Conservation (phyloP, 257 asterid genomes). For the Gentiana straminea region DNA sequence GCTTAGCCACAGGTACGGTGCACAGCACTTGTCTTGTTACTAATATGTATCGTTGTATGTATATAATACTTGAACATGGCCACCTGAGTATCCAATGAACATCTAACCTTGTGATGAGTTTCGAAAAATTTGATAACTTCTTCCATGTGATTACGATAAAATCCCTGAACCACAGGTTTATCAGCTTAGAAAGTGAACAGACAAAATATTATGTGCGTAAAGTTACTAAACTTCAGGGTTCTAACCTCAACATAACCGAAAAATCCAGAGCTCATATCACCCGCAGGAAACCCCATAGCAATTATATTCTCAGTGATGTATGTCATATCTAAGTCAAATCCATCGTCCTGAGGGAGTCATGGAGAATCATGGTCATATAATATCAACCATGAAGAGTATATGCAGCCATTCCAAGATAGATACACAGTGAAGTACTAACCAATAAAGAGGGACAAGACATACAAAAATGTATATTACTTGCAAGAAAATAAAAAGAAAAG, state of each 20-base stretch:
- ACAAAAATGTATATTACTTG: no score
- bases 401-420: background rate
- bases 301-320: conserved; percentile 99
- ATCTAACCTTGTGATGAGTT: conserved; percentile 84
- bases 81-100: background rate
- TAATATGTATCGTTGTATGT: no score
- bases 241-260: conserved; percentile 94
- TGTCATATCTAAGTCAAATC: conserved; percentile 96
- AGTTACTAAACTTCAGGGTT: conserved; percentile 3
- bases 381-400: background rate
- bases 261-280: conserved; percentile 98
- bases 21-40: background rate
- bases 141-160: conserved; percentile 99
- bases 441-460: background rate
- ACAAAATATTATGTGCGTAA: conserved; percentile 5
- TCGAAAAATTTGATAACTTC: conserved; percentile 95
- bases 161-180: conserved; percentile 48
- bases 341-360: conserved; percentile 70
- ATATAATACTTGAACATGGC: no score
- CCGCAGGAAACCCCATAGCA: conserved; percentile 99
- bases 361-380: conserved; percentile 12
- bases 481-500: no score
- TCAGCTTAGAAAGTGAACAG: conserved; percentile 16
- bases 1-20: background rate
- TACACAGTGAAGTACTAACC: background rate